phyloP scores from a whole-genome alignment of 495 filamentous ascomycete species.

The Xylaria intraflava region DNA sequence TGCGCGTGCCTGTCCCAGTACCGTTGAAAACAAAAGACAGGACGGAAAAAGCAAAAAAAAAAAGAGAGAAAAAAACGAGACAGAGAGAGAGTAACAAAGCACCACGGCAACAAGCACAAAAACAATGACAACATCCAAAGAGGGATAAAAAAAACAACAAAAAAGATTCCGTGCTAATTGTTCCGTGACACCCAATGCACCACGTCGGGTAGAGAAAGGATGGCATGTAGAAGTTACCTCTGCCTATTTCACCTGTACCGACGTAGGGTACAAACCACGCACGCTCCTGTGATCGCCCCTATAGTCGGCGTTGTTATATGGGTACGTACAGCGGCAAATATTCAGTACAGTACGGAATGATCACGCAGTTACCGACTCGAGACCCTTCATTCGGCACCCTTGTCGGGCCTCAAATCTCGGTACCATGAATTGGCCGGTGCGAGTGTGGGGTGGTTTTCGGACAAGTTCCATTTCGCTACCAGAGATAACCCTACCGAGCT shows the following conservation, averaged over 20 bases:
- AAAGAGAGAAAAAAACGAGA: background rate
- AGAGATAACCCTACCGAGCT: background rate
- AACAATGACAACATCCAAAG: background rate
- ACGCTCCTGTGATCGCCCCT: no score
- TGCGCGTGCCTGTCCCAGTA: slow-evolving; percentile 6
- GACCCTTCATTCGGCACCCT: no score
- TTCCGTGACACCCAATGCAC: no score
- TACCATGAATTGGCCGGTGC: no score
- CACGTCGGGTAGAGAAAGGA: no score
- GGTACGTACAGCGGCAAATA: no score
- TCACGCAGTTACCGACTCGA: no score
- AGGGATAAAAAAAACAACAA: background rate
- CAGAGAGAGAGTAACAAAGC: background rate
- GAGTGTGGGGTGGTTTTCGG: background rate
- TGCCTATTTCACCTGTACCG: no score
- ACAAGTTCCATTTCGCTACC: background rate
- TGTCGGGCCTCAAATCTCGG: background rate
- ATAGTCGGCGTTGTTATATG: no score
- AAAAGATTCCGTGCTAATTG: background rate
- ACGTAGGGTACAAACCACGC: no score
- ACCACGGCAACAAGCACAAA: background rate
- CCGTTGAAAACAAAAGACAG: background rate
- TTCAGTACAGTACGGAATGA: no score
- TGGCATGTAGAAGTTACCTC: no score
- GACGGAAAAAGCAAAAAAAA: background rate